Conservation (phyloP, 371 early-diverging fungal species). For the Paraphysoderma sedebokerense region DNA sequence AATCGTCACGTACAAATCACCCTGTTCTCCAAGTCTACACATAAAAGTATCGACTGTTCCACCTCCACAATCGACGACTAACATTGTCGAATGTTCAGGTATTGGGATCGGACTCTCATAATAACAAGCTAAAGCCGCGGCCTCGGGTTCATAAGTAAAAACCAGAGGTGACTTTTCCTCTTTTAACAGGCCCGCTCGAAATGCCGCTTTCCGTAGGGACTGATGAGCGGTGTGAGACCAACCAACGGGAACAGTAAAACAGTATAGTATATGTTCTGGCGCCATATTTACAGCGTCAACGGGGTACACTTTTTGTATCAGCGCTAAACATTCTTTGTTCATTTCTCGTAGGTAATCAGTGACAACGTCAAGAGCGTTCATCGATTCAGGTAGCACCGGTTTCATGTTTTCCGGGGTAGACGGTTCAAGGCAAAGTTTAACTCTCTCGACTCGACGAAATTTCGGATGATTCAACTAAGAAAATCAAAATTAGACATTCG, state of each 20-base stretch:
- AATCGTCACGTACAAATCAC: neutral
- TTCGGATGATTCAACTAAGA: too few relatives aligned
- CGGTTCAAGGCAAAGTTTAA: neutral
- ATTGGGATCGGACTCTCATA: neutral
- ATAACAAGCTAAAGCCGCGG: neutral
- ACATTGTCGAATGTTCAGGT: neutral
- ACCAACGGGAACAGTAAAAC: neutral
- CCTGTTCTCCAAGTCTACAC: neutral
- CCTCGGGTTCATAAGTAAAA: neutral
- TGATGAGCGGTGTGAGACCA: neutral
- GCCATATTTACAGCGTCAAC: neutral
- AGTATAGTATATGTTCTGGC: neutral
- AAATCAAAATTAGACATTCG: too few relatives aligned
- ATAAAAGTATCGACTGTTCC: neutral
- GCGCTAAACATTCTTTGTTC: neutral
- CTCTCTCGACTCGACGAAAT: neutral
- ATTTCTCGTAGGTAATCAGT: neutral
- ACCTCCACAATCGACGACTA: slow-evolving; percentile 1
- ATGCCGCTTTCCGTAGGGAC: neutral
- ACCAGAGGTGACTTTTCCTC: neutral
- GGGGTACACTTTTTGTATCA: neutral
- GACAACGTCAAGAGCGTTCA: neutral
- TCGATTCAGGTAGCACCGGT: neutral
- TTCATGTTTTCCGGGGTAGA: neutral
- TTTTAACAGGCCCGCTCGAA: neutral